A percentile compares a stretch with the other conserved stretches of the same genome.
phyloP scores from a whole-genome alignment of 306 rosid genomes.

The Malus fusca region DNA sequence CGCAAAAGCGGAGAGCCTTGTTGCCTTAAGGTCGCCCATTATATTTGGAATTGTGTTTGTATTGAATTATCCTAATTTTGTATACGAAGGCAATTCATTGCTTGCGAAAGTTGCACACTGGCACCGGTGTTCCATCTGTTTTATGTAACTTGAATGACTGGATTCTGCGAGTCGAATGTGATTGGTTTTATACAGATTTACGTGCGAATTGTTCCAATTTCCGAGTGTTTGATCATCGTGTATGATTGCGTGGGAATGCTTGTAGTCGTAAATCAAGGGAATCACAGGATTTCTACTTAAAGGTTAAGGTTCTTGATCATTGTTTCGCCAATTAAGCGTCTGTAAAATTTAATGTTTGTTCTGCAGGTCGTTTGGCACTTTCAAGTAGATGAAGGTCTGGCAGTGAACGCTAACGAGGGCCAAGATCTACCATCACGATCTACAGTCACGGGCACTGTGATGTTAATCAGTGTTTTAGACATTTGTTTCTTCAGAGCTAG shows the following conservation, averaged over 20 bases:
- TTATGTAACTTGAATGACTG: neutral
- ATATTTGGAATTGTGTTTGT: no score
- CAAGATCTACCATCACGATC: neutral
- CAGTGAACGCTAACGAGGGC: neutral
- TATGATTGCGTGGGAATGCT: neutral
- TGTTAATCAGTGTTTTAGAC: neutral
- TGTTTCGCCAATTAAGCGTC: neutral
- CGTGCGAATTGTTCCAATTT: no score
- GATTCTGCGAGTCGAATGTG: neutral
- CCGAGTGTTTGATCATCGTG: neutral
- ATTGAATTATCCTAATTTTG: no score
- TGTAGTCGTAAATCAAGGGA: no score
- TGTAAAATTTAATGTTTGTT: neutral
- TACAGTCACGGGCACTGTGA: neutral
- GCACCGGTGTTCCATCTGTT: no score
- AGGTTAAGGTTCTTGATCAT: neutral
- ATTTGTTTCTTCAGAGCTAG: neutral
- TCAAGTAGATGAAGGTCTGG: conserved; percentile 2
- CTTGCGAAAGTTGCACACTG: no score
- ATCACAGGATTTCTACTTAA: no score
- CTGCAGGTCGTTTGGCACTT: neutral
- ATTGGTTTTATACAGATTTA: neutral
- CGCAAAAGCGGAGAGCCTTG: no score
- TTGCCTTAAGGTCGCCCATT: no score
- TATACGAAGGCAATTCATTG: no score